These are phyloP conservation scores for Verticillium dahliae DNA, from an alignment of 2,329 filamentous ascomycete genomes.

Conservation along the genomic window DNA sequence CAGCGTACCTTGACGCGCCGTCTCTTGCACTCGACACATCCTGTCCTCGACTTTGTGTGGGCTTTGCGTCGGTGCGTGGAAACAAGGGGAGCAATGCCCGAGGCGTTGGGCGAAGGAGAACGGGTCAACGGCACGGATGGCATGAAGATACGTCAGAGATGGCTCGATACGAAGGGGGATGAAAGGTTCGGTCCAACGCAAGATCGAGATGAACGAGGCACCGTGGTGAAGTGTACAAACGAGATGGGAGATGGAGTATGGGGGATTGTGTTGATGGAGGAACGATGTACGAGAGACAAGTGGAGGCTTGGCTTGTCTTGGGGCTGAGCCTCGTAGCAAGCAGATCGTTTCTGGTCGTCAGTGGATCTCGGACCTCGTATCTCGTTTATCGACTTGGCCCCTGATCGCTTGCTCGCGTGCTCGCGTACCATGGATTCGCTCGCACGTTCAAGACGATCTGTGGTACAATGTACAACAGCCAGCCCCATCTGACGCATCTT, in stretches of 20 bases:
- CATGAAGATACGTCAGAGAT: no score
- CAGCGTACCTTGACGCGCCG: slow-evolving; percentile 12
- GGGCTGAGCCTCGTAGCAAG: no score
- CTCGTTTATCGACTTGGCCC: not conserved
- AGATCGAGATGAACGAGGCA: not conserved
- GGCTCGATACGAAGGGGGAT: not conserved
- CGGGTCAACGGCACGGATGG: no score
- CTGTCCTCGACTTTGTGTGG: slow-evolving; percentile 9
- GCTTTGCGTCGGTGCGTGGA: slow-evolving; percentile 3
- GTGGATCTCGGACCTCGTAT: not conserved
- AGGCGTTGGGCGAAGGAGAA: not conserved
- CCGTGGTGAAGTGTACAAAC: not conserved
- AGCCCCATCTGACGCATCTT: no score
- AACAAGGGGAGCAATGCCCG: not conserved
- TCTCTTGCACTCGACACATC: slow-evolving; percentile 9
- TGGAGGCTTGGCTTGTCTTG: no score
- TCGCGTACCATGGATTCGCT: no score
- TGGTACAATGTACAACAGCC: no score
- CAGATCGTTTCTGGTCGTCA: no score
- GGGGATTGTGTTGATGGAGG: not conserved
- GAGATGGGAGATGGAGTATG: no score
- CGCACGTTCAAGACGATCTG: no score
- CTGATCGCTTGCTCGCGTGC: no score
- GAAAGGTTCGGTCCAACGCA: not conserved
- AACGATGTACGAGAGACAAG: not conserved